A percentile compares a stretch with the other conserved stretches of the same genome.
Evolutionary conservation across 176 grass and related monocot species (phyloP).

Genomic region (Ampelocalamus luodianensis): DNA sequence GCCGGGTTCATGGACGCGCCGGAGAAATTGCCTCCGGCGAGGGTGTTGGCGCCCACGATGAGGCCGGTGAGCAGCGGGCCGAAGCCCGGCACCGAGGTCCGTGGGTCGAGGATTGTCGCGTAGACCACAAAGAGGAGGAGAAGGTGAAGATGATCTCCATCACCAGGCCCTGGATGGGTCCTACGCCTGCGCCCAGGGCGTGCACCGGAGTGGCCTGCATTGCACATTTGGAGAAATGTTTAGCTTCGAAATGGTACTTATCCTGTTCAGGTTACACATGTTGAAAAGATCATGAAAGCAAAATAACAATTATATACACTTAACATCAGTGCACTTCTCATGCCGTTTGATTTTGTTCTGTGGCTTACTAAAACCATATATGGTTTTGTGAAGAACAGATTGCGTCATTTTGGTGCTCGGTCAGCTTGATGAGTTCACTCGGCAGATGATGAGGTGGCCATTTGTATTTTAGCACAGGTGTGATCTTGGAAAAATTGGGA

Average conservation of each 20-base stretch:
- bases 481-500: not conserved
- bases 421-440: not conserved
- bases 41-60: constrained; percentile 82
- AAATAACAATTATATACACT: not conserved
- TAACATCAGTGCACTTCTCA: not conserved
- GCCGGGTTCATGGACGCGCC: constrained; percentile 97
- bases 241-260: not conserved
- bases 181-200: constrained; percentile 57
- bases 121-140: constrained; percentile 92
- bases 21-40: constrained; percentile 81
- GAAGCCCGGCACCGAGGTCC: constrained; percentile 54
- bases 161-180: constrained; percentile 70
- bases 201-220: constrained; percentile 85
- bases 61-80: constrained; percentile 82
- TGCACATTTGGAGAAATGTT: not conserved
- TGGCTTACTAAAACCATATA: not conserved
- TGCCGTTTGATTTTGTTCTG: not conserved
- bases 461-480: not conserved
- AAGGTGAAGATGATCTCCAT: constrained; percentile 95
- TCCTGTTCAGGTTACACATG: not conserved
- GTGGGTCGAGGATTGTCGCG: constrained; percentile 79
- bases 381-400: not conserved
- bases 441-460: not conserved
- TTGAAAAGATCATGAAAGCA: not conserved
- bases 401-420: not conserved